Percentiles rank a stretch among this genome's conserved stretches.
Evolutionary conservation across 78 protist species (phyloP).

Genomic region (Mastigamoeba balamuthi): DNA sequence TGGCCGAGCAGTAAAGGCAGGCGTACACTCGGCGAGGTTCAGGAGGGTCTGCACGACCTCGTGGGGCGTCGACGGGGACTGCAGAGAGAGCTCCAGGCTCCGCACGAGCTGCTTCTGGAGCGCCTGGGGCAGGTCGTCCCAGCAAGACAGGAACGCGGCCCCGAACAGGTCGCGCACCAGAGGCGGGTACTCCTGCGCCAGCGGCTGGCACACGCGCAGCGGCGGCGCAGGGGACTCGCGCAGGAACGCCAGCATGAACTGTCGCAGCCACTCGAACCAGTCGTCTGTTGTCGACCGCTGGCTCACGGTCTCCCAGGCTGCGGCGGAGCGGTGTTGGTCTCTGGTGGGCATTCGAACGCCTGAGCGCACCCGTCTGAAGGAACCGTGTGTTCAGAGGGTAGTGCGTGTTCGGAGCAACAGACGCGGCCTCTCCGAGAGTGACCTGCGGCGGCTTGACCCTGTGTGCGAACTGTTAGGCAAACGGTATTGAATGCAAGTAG

Average conservation of each 20-base stretch:
- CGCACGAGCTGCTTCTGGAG: constrained; percentile 38
- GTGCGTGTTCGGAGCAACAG: too few species aligned
- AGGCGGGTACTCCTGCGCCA: constrained; percentile 75
- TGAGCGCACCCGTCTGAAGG: too few species aligned
- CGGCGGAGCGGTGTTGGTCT: constrained; percentile 48
- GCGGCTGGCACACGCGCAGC: constrained; percentile 78
- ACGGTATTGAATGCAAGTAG: too few species aligned
- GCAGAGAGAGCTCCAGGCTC: constrained; percentile 30
- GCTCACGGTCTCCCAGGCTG: constrained; percentile 70
- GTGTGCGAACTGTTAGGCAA: too few species aligned
- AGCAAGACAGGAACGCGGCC: constrained; percentile 88
- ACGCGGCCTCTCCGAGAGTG: too few species aligned
- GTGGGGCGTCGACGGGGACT: constrained; percentile 62
- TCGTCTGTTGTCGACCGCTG: constrained; percentile 79
- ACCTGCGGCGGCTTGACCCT: too few species aligned
- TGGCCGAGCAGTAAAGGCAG: background rate
- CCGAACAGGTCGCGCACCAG: constrained; percentile 86
- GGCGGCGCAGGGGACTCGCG: constrained; percentile 88
- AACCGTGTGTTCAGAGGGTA: too few species aligned
- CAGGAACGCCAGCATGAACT: constrained; percentile 77
- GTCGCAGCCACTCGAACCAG: constrained; percentile 91
- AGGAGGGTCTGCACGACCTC: constrained; percentile 82
- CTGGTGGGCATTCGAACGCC: too few species aligned
- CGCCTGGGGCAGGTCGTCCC: constrained; percentile 76
- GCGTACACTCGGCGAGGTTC: constrained; percentile 94